A percentile compares a stretch with the other conserved stretches of the same genome.
phyloP scores from a whole-genome alignment of 495 filamentous ascomycete genomes.

The Aspergillus leporis region DNA sequence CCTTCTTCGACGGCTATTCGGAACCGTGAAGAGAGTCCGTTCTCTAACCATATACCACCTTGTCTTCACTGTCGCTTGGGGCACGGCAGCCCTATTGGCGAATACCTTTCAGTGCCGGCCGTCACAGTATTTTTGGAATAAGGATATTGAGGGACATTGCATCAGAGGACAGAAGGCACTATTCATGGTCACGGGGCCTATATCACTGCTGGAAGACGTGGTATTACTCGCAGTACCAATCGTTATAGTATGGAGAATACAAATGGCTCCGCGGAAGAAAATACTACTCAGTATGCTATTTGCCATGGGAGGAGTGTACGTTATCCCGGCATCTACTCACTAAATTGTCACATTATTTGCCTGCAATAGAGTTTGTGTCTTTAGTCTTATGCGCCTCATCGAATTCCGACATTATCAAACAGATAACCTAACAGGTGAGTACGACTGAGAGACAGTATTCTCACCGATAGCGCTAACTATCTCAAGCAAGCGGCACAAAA shows the following conservation, averaged over 20 bases:
- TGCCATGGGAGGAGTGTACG: conserved; percentile 30
- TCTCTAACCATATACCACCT: conserved; percentile 17
- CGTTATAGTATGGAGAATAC: conserved; percentile 35
- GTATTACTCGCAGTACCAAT: conserved; percentile 33
- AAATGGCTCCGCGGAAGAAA: conserved; percentile 29
- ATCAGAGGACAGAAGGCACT: conserved; percentile 23
- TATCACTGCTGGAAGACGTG: conserved; percentile 28
- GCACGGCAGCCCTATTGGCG: conserved; percentile 23
- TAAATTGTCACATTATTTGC: neutral
- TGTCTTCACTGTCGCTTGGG: conserved; percentile 26
- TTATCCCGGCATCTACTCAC: neutral
- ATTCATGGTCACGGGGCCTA: conserved; percentile 21
- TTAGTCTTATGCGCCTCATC: conserved; percentile 28
- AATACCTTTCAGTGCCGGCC: conserved; percentile 37
- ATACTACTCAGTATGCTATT: conserved; percentile 32
- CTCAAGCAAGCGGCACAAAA: conserved; percentile 27
- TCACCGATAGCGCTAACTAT: neutral
- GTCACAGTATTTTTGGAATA: conserved; percentile 33
- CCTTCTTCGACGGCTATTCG: conserved; percentile 30
- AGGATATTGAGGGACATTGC: conserved; percentile 28
- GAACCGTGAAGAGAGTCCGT: conserved; percentile 16
- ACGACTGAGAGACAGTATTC: neutral
- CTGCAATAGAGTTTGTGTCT: conserved; percentile 26
- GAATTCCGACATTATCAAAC: conserved; percentile 22
- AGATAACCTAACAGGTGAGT: conserved; percentile 25